Base-by-base conservation (phyloP, 2,329 filamentous ascomycete genomes). In the Colletotrichum endophyticum region DNA sequence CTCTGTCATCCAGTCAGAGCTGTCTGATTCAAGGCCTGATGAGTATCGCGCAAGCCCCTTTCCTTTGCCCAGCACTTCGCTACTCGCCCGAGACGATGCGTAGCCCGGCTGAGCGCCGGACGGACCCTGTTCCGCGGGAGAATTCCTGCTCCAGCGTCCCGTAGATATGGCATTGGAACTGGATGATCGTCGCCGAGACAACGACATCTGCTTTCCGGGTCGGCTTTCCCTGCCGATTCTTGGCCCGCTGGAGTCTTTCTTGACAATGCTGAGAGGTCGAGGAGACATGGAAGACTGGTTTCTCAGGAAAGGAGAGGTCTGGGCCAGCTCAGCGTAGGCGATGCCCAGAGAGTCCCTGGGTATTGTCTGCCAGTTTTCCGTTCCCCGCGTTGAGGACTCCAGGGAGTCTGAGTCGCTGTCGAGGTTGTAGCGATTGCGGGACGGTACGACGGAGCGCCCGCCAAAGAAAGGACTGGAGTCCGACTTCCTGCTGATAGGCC, bases 401-500 rank as follows among this genome's bases (percentile, higher is more conserved):
- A 63, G 49, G 11, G 74, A 74, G 28, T 73, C 74, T 27, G 74
- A 74, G 30, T 73, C 77, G 49, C 69, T 77, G 28, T 77, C 75
- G 36, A 77, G 22, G 32, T 25, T 39, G 62, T 77, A 77, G 30
- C 66, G 73, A 28, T 59, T 72, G 70, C 66, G 76, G 39, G 75
- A 72, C n/a, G 77, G 70, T 28, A 78, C 66, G 22, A 76, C 76
- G n/a, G 72, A 68, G n/a, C 77, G 70, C 15, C 77, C 73, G 36
- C 69, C 76, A 27, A 78, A 78, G 28, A 77, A 78, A 9, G 77
- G 77, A 36, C 73, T 78, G 12, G 77, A 75, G 19, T 76, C 77
- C 7, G 76, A 76, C 27, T 75, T 77, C 30, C 77, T 75, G 57
- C 77, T 78, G 19, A 78, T 72, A 13, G 77, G 77, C 22, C 77